Base-by-base conservation (phyloP, 345 rosid genomes). In the Conringia planisiliqua region DNA sequence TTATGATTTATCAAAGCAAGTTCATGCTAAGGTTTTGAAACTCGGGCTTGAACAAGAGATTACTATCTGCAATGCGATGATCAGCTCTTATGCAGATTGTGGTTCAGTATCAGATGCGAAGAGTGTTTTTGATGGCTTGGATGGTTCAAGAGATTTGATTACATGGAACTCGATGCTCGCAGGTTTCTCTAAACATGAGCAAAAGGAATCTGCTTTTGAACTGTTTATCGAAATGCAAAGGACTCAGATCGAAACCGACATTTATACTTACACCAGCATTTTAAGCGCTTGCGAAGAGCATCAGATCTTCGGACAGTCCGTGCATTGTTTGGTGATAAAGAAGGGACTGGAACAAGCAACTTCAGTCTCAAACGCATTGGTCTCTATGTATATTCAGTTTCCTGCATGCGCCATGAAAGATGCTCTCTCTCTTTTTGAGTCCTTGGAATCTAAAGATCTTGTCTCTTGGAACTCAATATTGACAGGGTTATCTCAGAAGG, bases 381-480 rank as follows among this genome's bases (percentile, higher is more conserved):
- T 89, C 61, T 81, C 86, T 17, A 84, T 87, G 97, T 86, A 91
- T 56, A 72, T 84, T 61, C 86, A 86, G 72, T 75, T 81, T 6
- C 72, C 84, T 79, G 38, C 71, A 57, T 73, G 68, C 63, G 66
- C 83, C 43, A 81, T 91, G 88, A 83, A 75, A 16, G 86, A 85
- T 57, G 85, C 90, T 14, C 35, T 89, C 11, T 55, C 44, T 30
- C 42, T 91, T 33, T 91, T 91, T 57, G 59, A 82, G 17, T 79
- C 82, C 32, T 85, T 91, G 83, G 69, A 83, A 56, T 68, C 46
- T 38, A 91, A 82, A 70, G 97, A 91, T 63, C 85, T 82, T 33
- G 86, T 91, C 73, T 86, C 97, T 16, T 91, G 90, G 94, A 89
- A 89, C 72, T 81, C 95, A 26, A 78, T 91, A 18, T 56, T 91